These are phyloP conservation scores for Calonectria naviculata DNA, from an alignment of 2,329 filamentous ascomycete genomes.

Conservation along the genomic window DNA sequence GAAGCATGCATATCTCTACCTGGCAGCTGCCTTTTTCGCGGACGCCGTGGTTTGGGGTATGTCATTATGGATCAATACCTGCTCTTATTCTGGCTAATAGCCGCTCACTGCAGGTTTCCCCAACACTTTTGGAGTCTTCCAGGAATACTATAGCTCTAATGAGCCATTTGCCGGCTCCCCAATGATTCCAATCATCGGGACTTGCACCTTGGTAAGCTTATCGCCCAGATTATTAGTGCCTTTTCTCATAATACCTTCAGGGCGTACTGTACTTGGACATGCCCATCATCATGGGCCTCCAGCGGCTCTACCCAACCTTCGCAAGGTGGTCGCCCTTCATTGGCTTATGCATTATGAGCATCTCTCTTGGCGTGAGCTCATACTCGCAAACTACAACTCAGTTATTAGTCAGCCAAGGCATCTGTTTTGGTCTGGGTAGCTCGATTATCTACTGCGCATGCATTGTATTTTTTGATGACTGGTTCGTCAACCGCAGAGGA, in stretches of 20 bases:
- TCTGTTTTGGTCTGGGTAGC: neutral
- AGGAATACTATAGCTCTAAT: slow-evolving; percentile 14
- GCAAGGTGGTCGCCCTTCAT: neutral
- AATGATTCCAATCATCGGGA: slow-evolving; percentile 7
- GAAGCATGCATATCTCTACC: slow-evolving; percentile 14
- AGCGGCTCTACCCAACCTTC: neutral
- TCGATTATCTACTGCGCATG: neutral
- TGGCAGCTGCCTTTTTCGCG: slow-evolving; percentile 3
- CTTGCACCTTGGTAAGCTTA: neutral
- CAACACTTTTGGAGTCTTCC: slow-evolving; percentile 16
- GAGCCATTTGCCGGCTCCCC: slow-evolving; percentile 4
- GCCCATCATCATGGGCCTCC: neutral
- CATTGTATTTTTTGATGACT: neutral
- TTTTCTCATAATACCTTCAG: neutral
- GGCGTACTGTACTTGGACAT: neutral
- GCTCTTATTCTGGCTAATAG: neutral
- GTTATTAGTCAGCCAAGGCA: neutral
- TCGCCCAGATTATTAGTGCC: neutral
- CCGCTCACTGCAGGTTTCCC: slow-evolving; percentile 6
- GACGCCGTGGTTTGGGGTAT: slow-evolving; percentile 15
- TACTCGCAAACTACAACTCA: neutral
- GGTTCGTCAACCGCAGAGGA: slow-evolving; percentile 1
- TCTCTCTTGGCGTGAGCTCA: neutral
- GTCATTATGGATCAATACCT: neutral
- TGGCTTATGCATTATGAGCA: neutral